Conservation (phyloP, 1,284 basidiomycete species). For the Prillingera fragicola region DNA sequence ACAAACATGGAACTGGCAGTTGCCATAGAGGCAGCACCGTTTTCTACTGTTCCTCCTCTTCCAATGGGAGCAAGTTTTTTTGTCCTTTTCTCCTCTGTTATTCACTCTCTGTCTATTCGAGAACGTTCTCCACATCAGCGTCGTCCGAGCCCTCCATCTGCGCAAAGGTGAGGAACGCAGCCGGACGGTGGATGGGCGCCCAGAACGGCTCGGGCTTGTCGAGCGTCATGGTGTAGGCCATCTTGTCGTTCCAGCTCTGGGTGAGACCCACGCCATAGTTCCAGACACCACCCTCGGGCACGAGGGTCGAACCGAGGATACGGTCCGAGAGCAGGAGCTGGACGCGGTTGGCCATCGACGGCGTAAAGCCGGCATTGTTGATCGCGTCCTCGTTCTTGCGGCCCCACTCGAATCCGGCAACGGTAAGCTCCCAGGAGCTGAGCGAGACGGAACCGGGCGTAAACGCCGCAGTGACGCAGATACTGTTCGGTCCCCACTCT, state of each 20-base stretch:
- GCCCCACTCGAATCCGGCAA: slow-evolving; percentile 97
- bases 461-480: slow-evolving; percentile 91
- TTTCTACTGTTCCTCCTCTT: too few relatives aligned
- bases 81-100: background rate
- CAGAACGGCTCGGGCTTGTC: slow-evolving; percentile 92
- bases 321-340: slow-evolving; percentile 92
- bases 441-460: slow-evolving; percentile 96
- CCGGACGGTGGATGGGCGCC: slow-evolving; percentile 85
- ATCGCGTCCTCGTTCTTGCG: slow-evolving; percentile 85
- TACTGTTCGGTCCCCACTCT: slow-evolving; percentile 88
- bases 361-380: slow-evolving; percentile 87
- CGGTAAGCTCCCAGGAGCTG: slow-evolving; percentile 82
- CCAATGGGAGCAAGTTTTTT: too few relatives aligned
- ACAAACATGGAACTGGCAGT: too few relatives aligned
- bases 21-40: too few relatives aligned
- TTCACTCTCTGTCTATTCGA: slow-evolving; percentile 29
- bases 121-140: slow-evolving; percentile 76
- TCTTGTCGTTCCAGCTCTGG: slow-evolving; percentile 78
- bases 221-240: slow-evolving; percentile 79
- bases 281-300: slow-evolving; percentile 87
- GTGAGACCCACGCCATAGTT: slow-evolving; percentile 89
- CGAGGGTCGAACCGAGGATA: slow-evolving; percentile 82
- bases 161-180: slow-evolving; percentile 87
- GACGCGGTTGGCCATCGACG: slow-evolving; percentile 94
- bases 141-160: slow-evolving; percentile 72